A percentile compares a stretch with the other conserved stretches of the same genome.
Conservation (phyloP, 2,329 filamentous ascomycete genomes). For the Botryotinia calthae region DNA sequence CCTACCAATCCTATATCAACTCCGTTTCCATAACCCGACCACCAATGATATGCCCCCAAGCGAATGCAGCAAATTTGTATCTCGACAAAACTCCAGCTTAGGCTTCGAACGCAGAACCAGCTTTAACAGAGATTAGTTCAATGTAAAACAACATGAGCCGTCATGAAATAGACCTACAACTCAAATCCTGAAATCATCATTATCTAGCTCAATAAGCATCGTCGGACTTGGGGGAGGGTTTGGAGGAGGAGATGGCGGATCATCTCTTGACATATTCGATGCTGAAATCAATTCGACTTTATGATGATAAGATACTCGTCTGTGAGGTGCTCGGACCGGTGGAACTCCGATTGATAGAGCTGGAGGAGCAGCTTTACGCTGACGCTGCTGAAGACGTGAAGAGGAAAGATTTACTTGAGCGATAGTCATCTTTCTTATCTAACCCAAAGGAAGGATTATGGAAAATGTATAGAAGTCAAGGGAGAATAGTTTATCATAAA, state of each 20-base stretch:
- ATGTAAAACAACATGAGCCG: neutral
- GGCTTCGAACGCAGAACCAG: neutral
- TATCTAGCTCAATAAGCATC: conserved; percentile 19
- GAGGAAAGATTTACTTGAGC: conserved; percentile 6
- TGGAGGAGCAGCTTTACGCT: neutral
- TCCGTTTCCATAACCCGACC: neutral
- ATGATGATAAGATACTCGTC: neutral
- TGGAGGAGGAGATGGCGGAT: conserved; percentile 43
- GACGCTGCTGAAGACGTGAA: neutral
- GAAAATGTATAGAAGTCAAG: neutral
- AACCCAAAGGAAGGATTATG: neutral
- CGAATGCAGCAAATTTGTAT: conserved; percentile 3
- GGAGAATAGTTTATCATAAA: neutral
- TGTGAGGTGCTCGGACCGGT: neutral
- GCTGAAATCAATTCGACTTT: neutral
- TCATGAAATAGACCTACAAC: conserved; percentile 16
- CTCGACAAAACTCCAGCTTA: neutral
- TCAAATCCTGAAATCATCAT: conserved; percentile 18
- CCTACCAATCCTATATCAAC: neutral
- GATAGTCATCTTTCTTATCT: conserved; percentile 10
- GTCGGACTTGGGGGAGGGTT: conserved; percentile 43
- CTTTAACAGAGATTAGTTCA: neutral
- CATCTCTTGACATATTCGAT: conserved; percentile 39
- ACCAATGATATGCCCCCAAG: neutral
- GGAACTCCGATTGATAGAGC: neutral